Base-by-base conservation (phyloP, 805 yeast genomes). In the Saccharomycopsis sp. region DNA sequence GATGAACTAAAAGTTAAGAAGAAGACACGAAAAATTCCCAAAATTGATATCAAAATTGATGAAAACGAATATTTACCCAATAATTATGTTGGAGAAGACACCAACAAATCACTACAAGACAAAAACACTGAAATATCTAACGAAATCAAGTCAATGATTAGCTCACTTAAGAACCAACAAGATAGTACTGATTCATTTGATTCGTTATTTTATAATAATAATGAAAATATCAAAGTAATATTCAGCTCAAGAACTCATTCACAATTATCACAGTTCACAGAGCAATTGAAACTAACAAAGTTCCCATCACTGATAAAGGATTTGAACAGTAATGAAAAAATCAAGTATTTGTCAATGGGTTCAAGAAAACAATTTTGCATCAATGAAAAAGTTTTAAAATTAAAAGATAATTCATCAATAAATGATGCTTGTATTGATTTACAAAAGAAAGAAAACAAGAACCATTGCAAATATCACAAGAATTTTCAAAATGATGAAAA, bases 241-340 rank as follows among this genome's bases (percentile, higher is more conserved):
- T 87, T 77, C 53, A 69, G 94, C 0, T 85, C 96, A 2, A 64
- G 97, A 57, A 88, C 97, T 0, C 96, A 88, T 53, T 84, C 96
- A 0, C 97, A 88, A 55, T 62, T 88, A 34, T 66, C 67, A 28
- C 97, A 88, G 53, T 83, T 88, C 52, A 73, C 86, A 0, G 70
- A 73, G 13, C 96, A 89, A 50, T 58, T 88, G 29, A 55, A 64
- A 33, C 52, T 80, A 19, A 74, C 94, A 0, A 47, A 60, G 0
- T 79, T 85, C 42, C 79, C 81, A 2, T 70, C 94, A 0, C 41
- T 44, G 10, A 39, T 43, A 8, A 52, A 49, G 40, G 53, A 49
- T 1, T 9, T 37, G 30, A 20, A 18, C 2, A 31, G 60, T 0
- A 45, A 51, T 1, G 92, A 81, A 55, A 64, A 74, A 36, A 62